Evolutionary conservation across 495 filamentous ascomycete species (phyloP).

Genomic region (Penicillium bovifimosum): DNA sequence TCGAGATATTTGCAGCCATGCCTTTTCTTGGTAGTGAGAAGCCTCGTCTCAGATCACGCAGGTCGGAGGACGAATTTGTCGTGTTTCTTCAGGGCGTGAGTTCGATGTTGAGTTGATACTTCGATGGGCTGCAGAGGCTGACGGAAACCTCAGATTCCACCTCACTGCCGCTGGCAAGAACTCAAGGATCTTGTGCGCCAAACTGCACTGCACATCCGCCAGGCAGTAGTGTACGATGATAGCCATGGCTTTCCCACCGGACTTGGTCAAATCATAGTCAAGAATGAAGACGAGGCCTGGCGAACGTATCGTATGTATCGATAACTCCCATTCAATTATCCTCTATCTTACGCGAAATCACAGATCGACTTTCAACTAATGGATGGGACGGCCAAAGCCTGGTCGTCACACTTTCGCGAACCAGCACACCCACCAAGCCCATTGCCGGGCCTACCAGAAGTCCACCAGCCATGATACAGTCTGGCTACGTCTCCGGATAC

Average conservation of each 20-base stretch:
- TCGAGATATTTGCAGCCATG: constrained; percentile 19
- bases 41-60: constrained; percentile 28
- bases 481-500: constrained; percentile 29
- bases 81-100: constrained; percentile 44
- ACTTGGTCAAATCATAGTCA: constrained; percentile 44
- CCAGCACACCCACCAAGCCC: constrained; percentile 38
- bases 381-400: constrained; percentile 45
- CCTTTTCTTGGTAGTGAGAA: constrained; percentile 31
- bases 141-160: constrained; percentile 32
- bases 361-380: constrained; percentile 40
- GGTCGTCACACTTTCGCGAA: constrained; percentile 41
- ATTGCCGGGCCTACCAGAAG: constrained; percentile 44
- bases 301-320: constrained; percentile 39
- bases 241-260: constrained; percentile 42
- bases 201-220: constrained; percentile 43
- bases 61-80: constrained; percentile 43
- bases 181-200: constrained; percentile 45
- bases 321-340: not conserved
- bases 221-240: constrained; percentile 46
- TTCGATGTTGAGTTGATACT: not conserved
- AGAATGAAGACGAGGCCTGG: constrained; percentile 47
- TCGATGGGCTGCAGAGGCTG: not conserved
- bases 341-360: not conserved
- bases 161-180: constrained; percentile 47
- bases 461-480: constrained; percentile 29